Base-by-base conservation (phyloP, 305 asterid species). In the Plantago lanceolata region DNA sequence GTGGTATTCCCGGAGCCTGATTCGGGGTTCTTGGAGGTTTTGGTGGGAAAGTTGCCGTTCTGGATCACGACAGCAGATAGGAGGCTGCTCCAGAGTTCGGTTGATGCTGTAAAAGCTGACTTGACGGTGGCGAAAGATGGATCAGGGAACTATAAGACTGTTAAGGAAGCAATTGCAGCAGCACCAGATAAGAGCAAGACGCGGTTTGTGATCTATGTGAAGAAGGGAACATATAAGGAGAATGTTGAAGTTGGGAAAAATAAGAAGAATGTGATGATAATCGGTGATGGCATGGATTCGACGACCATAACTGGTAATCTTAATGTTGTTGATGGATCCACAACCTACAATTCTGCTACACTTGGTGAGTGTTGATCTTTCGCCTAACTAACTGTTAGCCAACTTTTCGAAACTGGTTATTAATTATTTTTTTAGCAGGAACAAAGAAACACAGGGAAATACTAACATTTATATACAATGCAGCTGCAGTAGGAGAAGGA, bases 401-500 rank as follows among this genome's bases (percentile, higher is more conserved):
- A 24, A 24, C 28, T 24, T 24, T 24, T 24, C 28, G 3, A 24
- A 24, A 24, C 28, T 24, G 28, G 28, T 24, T 24, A 24, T 24
- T 24, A 24, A 24, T 24, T 1, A 24, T 24, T 24, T 24, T 24
- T 24, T 24, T 24, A 24, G 28, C 28, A 24, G 28, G 3, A 24
- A 24, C 28, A 24, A 24, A 24, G 28, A 24, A 24, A 24, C 28
- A 3, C 1, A 3, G 28, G 28, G 28, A 24, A 24, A 24, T 24
- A n/a, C n/a, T n/a, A 24, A 24, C 28, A 24, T 24, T 24, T 40
- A 9, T 40, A 12, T 40, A 11, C 45, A 29, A 8, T 69, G 72
- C 79, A 84, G 91, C 90, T 51, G 85, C 82, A 1, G 85, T 81
- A 19, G 86, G 77, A 0, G 73, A 78, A 28, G 81, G 82, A 24